Conservation (phyloP, 768 basidiomycete species). For the Thelephora ganbajun region DNA sequence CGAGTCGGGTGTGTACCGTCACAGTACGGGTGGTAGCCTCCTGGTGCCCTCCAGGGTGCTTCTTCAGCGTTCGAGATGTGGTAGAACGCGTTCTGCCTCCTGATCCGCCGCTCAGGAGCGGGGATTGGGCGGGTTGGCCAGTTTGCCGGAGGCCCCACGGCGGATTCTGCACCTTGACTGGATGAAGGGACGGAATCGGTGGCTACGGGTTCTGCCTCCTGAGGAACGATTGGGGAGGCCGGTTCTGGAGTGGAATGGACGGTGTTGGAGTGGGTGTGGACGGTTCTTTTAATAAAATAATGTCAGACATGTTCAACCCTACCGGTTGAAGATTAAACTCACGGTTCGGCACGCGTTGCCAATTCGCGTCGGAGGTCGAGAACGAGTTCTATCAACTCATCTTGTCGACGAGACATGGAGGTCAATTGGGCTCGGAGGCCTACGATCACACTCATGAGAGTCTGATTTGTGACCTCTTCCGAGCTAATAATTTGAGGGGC, state of each 20-base stretch:
- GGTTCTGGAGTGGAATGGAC: not conserved
- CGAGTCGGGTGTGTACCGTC: no score
- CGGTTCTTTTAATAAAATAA: not conserved
- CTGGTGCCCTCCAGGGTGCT: not conserved
- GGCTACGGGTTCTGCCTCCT: not conserved
- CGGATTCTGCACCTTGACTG: not conserved
- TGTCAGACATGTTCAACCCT: not conserved
- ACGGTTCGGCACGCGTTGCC: not conserved
- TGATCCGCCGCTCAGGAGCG: not conserved
- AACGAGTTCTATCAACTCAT: not conserved
- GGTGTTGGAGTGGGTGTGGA: not conserved
- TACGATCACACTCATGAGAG: not conserved
- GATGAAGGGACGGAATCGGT: not conserved
- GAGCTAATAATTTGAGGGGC: no score
- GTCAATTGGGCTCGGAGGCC: not conserved
- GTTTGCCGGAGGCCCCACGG: not conserved
- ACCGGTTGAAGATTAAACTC: not conserved
- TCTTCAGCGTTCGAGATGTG: not conserved
- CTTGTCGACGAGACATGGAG: not conserved
- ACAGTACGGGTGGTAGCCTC: not conserved
- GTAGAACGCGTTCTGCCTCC: not conserved
- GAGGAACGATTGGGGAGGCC: not conserved
- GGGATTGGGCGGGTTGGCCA: not conserved
- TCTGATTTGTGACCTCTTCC: not conserved
- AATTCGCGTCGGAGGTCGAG: no score